Percentiles rank a stretch among this genome's conserved stretches.
Evolutionary conservation across 371 early-diverging fungal genomes (phyloP).

Genomic region (Umbelopsis sp.): DNA sequence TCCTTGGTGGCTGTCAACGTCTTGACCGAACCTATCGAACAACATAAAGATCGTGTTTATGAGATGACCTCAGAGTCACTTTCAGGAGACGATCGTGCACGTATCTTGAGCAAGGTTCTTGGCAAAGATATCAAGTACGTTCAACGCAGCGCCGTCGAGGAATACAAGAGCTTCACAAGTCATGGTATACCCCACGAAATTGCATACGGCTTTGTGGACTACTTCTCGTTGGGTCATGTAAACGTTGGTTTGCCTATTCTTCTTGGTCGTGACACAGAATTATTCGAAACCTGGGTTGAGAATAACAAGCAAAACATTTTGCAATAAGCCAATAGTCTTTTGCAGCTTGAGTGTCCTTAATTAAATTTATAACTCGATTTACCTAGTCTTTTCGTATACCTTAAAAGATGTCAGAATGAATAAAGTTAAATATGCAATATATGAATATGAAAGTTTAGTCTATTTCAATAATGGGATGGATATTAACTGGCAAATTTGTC

Average conservation of each 20-base stretch:
- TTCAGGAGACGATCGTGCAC: slow-evolving; percentile 22
- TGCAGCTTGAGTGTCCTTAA: too few species aligned
- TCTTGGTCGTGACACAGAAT: slow-evolving; percentile 18
- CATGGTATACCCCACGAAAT: slow-evolving; percentile 17
- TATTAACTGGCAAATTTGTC: too few species aligned
- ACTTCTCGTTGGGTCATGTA: neutral
- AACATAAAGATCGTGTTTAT: slow-evolving; percentile 26
- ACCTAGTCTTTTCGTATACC: too few species aligned
- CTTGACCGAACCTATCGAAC: slow-evolving; percentile 24
- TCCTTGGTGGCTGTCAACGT: slow-evolving; percentile 24
- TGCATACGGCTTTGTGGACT: neutral
- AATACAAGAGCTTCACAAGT: neutral
- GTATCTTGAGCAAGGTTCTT: slow-evolving; percentile 13
- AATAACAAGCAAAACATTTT: slow-evolving; percentile 17
- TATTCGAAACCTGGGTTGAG: slow-evolving; percentile 16
- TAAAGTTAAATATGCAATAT: too few species aligned
- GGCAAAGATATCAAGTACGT: slow-evolving; percentile 20
- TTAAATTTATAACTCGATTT: too few species aligned
- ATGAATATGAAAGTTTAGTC: too few species aligned
- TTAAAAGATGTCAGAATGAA: too few species aligned
- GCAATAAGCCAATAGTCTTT: neutral
- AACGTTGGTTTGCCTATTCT: slow-evolving; percentile 16
- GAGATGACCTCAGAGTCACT: slow-evolving; percentile 19
- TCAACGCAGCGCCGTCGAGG: slow-evolving; percentile 8
- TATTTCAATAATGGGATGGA: too few species aligned